phyloP scores from a whole-genome alignment of 495 filamentous ascomycete species.

The Tuber umbilicatum region DNA sequence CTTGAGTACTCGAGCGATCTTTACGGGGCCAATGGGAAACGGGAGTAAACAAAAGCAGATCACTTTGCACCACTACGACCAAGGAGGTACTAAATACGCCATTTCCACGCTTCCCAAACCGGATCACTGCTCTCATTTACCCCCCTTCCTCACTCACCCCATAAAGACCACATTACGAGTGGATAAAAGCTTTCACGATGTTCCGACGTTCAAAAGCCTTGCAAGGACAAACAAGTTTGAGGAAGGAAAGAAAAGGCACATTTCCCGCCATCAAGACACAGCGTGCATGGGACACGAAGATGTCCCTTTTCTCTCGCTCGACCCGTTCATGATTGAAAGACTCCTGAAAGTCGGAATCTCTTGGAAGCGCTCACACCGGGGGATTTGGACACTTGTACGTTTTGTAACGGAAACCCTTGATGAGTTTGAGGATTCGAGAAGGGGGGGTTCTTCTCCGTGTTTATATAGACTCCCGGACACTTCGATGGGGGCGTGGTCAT shows the following conservation, averaged over 20 bases:
- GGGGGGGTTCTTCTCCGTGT: neutral
- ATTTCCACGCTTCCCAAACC: neutral
- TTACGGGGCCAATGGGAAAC: neutral
- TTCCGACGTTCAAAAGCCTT: neutral
- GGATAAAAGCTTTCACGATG: neutral
- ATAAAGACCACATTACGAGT: neutral
- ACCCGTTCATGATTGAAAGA: neutral
- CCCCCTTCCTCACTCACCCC: neutral
- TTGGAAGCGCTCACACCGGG: neutral
- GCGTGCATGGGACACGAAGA: neutral
- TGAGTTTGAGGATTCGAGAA: neutral
- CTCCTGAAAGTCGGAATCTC: neutral
- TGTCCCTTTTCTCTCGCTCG: neutral
- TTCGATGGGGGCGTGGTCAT: neutral
- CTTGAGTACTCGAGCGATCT: neutral
- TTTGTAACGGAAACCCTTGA: neutral
- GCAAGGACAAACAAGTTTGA: neutral
- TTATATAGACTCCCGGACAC: neutral
- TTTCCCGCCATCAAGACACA: neutral
- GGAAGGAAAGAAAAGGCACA: neutral
- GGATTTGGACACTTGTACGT: neutral
- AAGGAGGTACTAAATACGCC: neutral
- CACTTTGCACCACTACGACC: neutral
- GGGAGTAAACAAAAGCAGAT: neutral
- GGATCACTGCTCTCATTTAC: neutral